These are phyloP conservation scores for Amanita pallidorosea DNA, from an alignment of 768 basidiomycete species.

Conservation along the genomic window DNA sequence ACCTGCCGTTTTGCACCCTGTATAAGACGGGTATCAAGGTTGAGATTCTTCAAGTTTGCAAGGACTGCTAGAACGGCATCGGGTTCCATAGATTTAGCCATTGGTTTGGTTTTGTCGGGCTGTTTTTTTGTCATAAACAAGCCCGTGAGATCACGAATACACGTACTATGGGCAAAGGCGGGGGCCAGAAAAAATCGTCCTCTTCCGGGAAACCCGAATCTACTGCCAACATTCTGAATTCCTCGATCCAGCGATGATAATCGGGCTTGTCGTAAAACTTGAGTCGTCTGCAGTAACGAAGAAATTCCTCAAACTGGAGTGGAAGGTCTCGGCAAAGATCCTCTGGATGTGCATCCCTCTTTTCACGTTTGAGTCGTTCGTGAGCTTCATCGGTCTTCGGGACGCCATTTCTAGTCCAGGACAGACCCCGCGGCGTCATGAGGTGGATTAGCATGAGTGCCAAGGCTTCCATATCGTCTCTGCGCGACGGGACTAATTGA, in stretches of 20 bases:
- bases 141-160: not conserved
- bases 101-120: not conserved
- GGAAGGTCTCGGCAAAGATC: slow-evolving; percentile 62
- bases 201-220: slow-evolving; percentile 47
- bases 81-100: slow-evolving; percentile 14
- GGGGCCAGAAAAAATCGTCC: slow-evolving; percentile 67
- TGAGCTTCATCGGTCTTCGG: slow-evolving; percentile 61
- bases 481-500: slow-evolving; percentile 56
- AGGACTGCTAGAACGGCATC: slow-evolving; percentile 46
- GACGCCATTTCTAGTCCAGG: slow-evolving; percentile 76
- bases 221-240: slow-evolving; percentile 51
- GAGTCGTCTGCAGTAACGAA: slow-evolving; percentile 60
- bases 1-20: not conserved
- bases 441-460: slow-evolving; percentile 77
- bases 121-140: not conserved
- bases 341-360: slow-evolving; percentile 48
- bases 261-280: slow-evolving; percentile 61
- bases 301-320: slow-evolving; percentile 64
- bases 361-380: slow-evolving; percentile 51
- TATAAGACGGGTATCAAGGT: slow-evolving; percentile 22
- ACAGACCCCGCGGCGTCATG: slow-evolving; percentile 62
- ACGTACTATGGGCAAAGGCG: slow-evolving; percentile 29
- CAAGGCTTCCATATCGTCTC: slow-evolving; percentile 71
- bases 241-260: slow-evolving; percentile 54
- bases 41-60: slow-evolving; percentile 46